Conservation (phyloP, 225 moss, liverwort and hornwort species). For the Bryum argenteum region DNA sequence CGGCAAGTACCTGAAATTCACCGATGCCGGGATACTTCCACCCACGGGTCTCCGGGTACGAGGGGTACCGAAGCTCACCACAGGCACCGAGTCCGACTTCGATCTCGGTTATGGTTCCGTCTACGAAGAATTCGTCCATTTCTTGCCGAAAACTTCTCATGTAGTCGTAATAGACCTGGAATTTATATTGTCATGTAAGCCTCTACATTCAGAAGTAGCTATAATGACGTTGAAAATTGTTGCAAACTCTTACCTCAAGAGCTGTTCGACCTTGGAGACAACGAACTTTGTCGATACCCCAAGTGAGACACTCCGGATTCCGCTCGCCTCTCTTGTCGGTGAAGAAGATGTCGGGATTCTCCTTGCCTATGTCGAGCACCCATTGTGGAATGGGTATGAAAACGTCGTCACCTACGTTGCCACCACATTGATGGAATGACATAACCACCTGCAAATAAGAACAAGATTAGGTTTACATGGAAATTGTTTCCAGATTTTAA, state of each 20-base stretch:
- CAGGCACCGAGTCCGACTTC: constrained; percentile 79
- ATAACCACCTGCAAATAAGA: constrained; percentile 72
- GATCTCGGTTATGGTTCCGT: constrained; percentile 56
- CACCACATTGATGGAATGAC: constrained; percentile 91
- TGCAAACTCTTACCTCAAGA: constrained; percentile 49
- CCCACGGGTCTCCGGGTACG: constrained; percentile 70
- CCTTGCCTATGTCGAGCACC: constrained; percentile 70
- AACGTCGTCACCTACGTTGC: constrained; percentile 69
- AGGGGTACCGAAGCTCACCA: constrained; percentile 77
- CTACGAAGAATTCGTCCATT: constrained; percentile 49
- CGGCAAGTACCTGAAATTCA: constrained; percentile 73
- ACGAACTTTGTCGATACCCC: constrained; percentile 68
- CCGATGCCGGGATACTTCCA: constrained; percentile 81
- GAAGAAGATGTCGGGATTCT: constrained; percentile 80
- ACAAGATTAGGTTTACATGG: not conserved
- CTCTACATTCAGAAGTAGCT: not conserved
- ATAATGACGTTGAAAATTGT: not conserved
- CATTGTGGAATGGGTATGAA: constrained; percentile 71
- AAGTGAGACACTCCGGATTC: constrained; percentile 72
- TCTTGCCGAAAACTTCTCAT: constrained; percentile 77
- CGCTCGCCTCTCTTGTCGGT: constrained; percentile 63
- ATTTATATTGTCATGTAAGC: not conserved
- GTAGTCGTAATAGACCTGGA: constrained; percentile 87
- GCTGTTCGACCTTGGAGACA: constrained; percentile 66
- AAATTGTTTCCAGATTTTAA: not conserved